Base-by-base conservation (phyloP, 257 asterid species). In the Leptodermis oblonga region DNA sequence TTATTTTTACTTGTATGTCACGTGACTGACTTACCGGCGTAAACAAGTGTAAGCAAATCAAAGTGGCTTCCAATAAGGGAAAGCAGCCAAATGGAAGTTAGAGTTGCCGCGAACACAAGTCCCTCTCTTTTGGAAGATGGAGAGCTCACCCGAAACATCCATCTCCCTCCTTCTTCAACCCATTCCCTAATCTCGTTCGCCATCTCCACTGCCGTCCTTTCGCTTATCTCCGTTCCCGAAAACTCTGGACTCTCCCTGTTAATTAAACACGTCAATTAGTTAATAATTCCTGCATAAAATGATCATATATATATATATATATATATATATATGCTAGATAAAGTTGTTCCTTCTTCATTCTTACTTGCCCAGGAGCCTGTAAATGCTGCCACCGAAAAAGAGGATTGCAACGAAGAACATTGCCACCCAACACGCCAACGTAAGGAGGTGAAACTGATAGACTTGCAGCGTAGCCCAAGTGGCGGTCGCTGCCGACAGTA, bases 311-410 rank as follows among this genome's bases (percentile, higher is more conserved):
- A 39, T 2, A 3, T 13, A 42, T 39, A 43, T 37, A 7, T 2
- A 23, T 26, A 55, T 18, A 48, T 25, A 7, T 5, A 36, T 14
- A 20, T 25, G 2, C n/a, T 3, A 23, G 15, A 14, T 4, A 36
- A 0, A 36, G 13, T n/a, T 39, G 43, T 6, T 26, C 1, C 10
- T 1, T 17, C 8, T 3, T 5, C 14, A 9, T 20, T 11, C 70
- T 60, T 86, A 90, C 96, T 58, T 84, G 17, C 82, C 77, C 53
- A 91, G 53, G 70, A 85, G 70, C 74, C 88, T 77, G 54, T 81
- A 83, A 46, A 83, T 62, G 52, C 34, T 79, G 18, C 87, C 91
- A 87, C 86, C 82, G 13, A 86, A 42, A 75, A 85, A 87, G 34
- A 77, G n/a, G 74, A 70, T 65, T 1, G 75, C 7, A 39, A 84